Conservation (phyloP, 1,139 yeast species). For the Hyphopichia burtonii region DNA sequence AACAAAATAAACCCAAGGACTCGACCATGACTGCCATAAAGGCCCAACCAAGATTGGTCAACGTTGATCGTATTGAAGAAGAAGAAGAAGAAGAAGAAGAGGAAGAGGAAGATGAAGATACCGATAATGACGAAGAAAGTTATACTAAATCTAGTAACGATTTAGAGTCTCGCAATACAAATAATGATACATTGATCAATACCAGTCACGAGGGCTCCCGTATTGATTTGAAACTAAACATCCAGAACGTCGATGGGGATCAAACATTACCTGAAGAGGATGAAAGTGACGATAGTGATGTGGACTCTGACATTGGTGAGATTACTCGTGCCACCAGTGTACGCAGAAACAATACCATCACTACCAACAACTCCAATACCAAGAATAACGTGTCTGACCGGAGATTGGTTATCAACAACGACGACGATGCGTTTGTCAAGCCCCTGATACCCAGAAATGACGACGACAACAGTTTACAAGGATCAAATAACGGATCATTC, state of each 20-base stretch:
- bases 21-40: constrained; percentile 64
- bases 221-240: constrained; percentile 3
- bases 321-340: constrained; percentile 46
- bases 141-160: neutral
- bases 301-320: constrained; percentile 49
- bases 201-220: neutral
- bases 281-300: constrained; percentile 38
- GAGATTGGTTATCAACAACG: neutral
- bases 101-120: constrained; percentile 11
- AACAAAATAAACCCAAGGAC: constrained; percentile 8
- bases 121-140: constrained; percentile 2
- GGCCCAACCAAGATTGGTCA: constrained; percentile 66
- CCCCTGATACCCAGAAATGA: neutral
- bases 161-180: neutral
- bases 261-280: constrained; percentile 8
- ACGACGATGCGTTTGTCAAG: neutral
- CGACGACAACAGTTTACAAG: constrained; percentile 3
- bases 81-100: constrained; percentile 41
- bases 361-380: neutral
- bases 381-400: too few relatives aligned
- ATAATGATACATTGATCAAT: constrained; percentile 3
- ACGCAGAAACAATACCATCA: constrained; percentile 12
- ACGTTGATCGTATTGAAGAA: constrained; percentile 52
- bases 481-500: constrained; percentile 27
- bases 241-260: neutral